Base-by-base conservation (phyloP, 495 filamentous ascomycete genomes). In the Penicillium macrosclerotiorum region DNA sequence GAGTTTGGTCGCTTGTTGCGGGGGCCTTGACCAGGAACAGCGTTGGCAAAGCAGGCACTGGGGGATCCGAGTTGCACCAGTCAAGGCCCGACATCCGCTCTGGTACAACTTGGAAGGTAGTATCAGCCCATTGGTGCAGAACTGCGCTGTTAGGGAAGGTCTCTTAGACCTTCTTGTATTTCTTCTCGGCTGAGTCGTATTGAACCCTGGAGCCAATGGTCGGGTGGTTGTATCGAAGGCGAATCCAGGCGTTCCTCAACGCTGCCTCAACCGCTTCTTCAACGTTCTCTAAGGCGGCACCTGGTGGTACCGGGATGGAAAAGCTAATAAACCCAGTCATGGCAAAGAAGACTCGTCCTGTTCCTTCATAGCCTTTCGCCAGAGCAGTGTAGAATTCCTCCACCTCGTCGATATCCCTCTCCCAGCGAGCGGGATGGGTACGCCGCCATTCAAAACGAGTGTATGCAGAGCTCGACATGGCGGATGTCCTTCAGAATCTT, bases 351-450 rank as follows among this genome's bases (percentile, higher is more conserved):
- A 57, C 63, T 2, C 63, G 62, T 1, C 64, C 68, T 37, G 52
- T 71, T 4, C 67, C 66, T 19, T 65, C 60, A 32, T 63, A 73
- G 6, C 48, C 42, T 42, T 66, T 68, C 2, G 55, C 52, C 14
- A 73, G 38, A 2, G 61, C 47, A 0, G 59, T 59, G 39, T 76
- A 78, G 26, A 69, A 66, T 30, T 57, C 55, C 46, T 78, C 74
- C 1, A 52, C 58, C 37, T 76, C 74, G 43, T 78, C 73, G 27
- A 69, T 54, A 30, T 68, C 63, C 0, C 74, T 64, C 51, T 69
- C 62, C 65, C 67, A 78, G 18, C 62, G 20, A 14, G 36, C 49
- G 7, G 42, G 36, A 12, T 42, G 24, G 12, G 43, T 42, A 16
- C 34, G 29, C 9, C 32, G 31, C 49, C 49, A 52, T 20, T 8